These are phyloP conservation scores for Chlorencoelia australis DNA, from an alignment of 2,329 filamentous ascomycete species.

Conservation along the genomic window DNA sequence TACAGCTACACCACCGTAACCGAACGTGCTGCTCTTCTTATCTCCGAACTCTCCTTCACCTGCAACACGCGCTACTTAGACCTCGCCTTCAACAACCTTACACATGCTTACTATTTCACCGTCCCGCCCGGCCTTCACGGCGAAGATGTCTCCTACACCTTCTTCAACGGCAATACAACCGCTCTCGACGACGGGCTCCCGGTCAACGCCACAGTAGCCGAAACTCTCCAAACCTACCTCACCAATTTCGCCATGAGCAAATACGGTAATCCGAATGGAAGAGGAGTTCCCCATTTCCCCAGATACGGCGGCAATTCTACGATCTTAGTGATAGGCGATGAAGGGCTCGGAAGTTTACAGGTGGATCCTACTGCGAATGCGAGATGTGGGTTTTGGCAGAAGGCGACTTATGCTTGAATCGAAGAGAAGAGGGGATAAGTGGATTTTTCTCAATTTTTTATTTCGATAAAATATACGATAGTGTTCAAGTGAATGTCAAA, in stretches of 20 bases:
- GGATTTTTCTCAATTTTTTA: no score
- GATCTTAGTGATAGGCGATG: slow-evolving; percentile 9
- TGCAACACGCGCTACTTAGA: slow-evolving; percentile 44
- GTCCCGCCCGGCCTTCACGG: slow-evolving; percentile 43
- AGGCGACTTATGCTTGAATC: slow-evolving; percentile 14
- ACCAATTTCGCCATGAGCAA: slow-evolving; percentile 26
- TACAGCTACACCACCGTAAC: slow-evolving; percentile 36
- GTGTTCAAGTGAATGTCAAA: no score
- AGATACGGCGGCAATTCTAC: slow-evolving; percentile 15
- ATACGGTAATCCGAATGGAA: slow-evolving; percentile 27
- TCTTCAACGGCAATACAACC: slow-evolving; percentile 33
- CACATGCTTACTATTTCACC: slow-evolving; percentile 42
- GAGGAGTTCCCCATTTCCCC: slow-evolving; percentile 15
- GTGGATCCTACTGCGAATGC: slow-evolving; percentile 23
- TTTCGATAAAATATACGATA: no score
- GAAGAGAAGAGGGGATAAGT: no score
- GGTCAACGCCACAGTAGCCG: slow-evolving; percentile 27
- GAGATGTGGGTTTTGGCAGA: slow-evolving; percentile 29
- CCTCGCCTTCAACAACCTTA: slow-evolving; percentile 35
- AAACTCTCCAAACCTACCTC: slow-evolving; percentile 29
- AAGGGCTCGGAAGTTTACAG: slow-evolving; percentile 9
- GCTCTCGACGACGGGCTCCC: slow-evolving; percentile 15
- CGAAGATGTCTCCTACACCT: slow-evolving; percentile 41
- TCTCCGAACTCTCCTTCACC: slow-evolving; percentile 35
- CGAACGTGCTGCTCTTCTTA: slow-evolving; percentile 32